Percentiles rank a stretch among this genome's conserved stretches.
These are phyloP conservation scores for Melanogaster broomeanus DNA, from an alignment of 768 basidiomycete species.

Conservation along the genomic window DNA sequence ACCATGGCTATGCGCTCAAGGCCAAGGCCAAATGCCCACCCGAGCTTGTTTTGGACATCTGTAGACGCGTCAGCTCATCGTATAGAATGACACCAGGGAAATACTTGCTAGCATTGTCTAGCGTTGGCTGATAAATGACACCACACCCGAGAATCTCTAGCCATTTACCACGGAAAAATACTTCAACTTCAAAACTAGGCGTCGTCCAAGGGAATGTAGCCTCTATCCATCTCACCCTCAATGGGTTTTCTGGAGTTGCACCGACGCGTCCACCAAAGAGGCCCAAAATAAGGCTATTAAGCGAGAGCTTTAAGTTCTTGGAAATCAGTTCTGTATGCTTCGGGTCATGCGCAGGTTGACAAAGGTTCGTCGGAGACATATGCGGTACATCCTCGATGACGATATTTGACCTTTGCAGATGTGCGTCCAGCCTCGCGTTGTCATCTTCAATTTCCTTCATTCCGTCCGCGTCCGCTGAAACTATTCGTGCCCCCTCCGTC, in stretches of 20 bases:
- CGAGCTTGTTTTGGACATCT: constrained; percentile 83
- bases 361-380: constrained; percentile 74
- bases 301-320: constrained; percentile 84
- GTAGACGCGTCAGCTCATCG: constrained; percentile 11
- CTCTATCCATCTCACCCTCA: constrained; percentile 95
- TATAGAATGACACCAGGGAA: neutral
- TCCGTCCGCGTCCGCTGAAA: constrained; percentile 56
- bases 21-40: constrained; percentile 98
- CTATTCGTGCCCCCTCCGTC: constrained; percentile 91
- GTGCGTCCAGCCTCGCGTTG: constrained; percentile 59
- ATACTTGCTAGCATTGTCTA: constrained; percentile 81
- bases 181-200: constrained; percentile 97
- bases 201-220: constrained; percentile 98
- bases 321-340: constrained; percentile 70
- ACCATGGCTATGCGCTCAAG: constrained; percentile 98
- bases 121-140: constrained; percentile 85
- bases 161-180: constrained; percentile 96
- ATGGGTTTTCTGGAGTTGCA: constrained; percentile 59
- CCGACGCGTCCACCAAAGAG: constrained; percentile 71
- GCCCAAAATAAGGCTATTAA: constrained; percentile 82
- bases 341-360: constrained; percentile 77
- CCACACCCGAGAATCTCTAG: constrained; percentile 95
- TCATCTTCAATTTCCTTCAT: constrained; percentile 69
- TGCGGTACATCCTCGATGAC: constrained; percentile 85
- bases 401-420: constrained; percentile 74